Evolutionary conservation across 164 flowering plant genomes (phyloP).

Genomic region (Macadamia tetraphylla): DNA sequence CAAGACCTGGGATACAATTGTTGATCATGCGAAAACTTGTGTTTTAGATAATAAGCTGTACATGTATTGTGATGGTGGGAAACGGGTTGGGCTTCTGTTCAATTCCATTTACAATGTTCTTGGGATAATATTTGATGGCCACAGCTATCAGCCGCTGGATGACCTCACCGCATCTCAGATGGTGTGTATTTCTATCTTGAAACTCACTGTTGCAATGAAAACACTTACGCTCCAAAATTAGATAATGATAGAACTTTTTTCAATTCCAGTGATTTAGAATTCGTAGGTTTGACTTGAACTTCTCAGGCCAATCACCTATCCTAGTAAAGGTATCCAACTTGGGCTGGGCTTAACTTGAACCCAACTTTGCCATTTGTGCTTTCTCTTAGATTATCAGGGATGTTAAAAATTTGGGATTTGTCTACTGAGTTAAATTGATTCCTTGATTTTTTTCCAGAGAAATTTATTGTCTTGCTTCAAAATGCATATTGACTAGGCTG

Average conservation of each 20-base stretch:
- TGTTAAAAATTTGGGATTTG: too few species aligned
- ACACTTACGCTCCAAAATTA: neutral
- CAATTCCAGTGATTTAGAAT: neutral
- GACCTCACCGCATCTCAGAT: slow-evolving; percentile 22
- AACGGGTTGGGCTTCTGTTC: slow-evolving; percentile 30
- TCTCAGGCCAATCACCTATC: too few species aligned
- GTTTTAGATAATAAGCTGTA: slow-evolving; percentile 27
- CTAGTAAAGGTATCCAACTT: neutral
- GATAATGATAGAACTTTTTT: neutral
- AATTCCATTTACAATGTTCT: slow-evolving; percentile 45
- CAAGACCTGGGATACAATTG: slow-evolving; percentile 50
- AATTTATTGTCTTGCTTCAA: too few species aligned
- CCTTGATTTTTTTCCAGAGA: too few species aligned
- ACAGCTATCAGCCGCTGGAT: slow-evolving; percentile 21
- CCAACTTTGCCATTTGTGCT: neutral
- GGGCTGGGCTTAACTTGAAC: neutral
- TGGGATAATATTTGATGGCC: slow-evolving; percentile 44
- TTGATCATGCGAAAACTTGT: slow-evolving; percentile 48
- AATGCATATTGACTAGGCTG: too few species aligned
- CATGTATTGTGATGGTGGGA: slow-evolving; percentile 16
- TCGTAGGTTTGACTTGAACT: neutral
- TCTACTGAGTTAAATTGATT: too few species aligned
- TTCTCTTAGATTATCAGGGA: too few species aligned
- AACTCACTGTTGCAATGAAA: neutral
- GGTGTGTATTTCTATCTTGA: slow-evolving; percentile 28